Conservation (phyloP, 768 basidiomycete genomes). For the Tephrocybe sp. region DNA sequence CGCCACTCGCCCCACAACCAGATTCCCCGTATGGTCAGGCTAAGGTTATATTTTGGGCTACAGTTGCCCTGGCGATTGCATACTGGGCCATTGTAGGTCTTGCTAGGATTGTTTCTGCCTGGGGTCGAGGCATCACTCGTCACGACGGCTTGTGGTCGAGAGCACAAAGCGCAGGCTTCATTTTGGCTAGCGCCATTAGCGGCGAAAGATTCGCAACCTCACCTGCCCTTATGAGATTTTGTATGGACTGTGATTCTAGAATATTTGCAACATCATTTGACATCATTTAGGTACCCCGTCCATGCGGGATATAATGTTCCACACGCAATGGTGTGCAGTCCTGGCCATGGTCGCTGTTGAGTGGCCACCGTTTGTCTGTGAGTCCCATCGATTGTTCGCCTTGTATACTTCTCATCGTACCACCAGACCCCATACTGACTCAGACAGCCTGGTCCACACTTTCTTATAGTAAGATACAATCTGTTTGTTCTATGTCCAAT, state of each 20-base stretch:
- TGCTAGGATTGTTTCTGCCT: conserved; percentile 81
- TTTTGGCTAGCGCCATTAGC: conserved; percentile 89
- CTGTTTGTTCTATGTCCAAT: conserved; percentile 5
- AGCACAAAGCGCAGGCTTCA: conserved; percentile 81
- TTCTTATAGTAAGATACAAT: conserved; percentile 53
- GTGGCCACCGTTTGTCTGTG: conserved; percentile 93
- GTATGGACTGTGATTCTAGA: conserved; percentile 42
- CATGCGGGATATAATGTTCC: conserved; percentile 86
- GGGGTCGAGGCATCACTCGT: conserved; percentile 68
- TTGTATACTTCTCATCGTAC: neutral
- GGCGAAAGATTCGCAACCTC: conserved; percentile 85
- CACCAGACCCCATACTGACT: conserved; percentile 80
- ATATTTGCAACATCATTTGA: conserved; percentile 5
- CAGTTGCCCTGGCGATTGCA: conserved; percentile 67
- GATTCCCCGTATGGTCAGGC: conserved; percentile 65
- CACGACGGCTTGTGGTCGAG: conserved; percentile 66
- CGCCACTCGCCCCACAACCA: conserved; percentile 66
- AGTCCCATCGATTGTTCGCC: neutral
- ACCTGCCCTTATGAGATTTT: conserved; percentile 85
- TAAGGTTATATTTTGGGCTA: conserved; percentile 66
- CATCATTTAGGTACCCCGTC: conserved; percentile 76
- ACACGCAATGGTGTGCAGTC: conserved; percentile 89
- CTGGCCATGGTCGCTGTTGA: conserved; percentile 92
- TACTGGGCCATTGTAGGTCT: conserved; percentile 84
- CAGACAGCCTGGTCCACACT: conserved; percentile 89